A percentile compares a stretch with the other conserved stretches of the same genome.
phyloP scores from a whole-genome alignment of 108 stramenopile species.

The Epithemia pelagica region DNA sequence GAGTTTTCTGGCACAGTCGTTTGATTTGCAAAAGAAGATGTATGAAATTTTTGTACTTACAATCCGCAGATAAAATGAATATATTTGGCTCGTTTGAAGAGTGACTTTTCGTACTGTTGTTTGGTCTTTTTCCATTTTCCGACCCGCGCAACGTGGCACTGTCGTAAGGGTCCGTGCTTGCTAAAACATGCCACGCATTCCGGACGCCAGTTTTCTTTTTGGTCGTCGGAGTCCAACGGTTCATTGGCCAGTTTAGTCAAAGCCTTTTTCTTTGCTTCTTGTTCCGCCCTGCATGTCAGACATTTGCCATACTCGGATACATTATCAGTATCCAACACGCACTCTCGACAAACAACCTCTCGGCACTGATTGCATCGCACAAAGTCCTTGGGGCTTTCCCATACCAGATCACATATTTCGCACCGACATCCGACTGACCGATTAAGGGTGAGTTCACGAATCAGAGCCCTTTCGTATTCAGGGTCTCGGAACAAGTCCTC shows the following conservation, averaged over 20 bases:
- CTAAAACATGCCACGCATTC: conserved; percentile 64
- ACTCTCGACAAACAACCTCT: conserved; percentile 42
- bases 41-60: no score
- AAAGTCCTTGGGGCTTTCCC: conserved; percentile 27
- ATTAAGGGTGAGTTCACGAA: conserved; percentile 37
- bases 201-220: no score
- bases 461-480: conserved; percentile 49
- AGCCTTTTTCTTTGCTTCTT: conserved; percentile 17
- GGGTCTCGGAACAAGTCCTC: conserved; percentile 32
- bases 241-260: not conserved
- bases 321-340: conserved; percentile 32
- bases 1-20: no score
- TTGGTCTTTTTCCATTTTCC: conserved; percentile 41
- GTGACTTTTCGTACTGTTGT: conserved; percentile 36
- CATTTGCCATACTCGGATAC: conserved; percentile 24
- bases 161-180: conserved; percentile 43
- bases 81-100: conserved; percentile 50
- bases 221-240: conserved; percentile 23
- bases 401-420: conserved; percentile 50
- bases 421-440: conserved; percentile 51
- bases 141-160: conserved; percentile 40
- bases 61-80: conserved; percentile 62
- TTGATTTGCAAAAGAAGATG: no score
- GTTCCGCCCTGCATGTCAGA: conserved; percentile 34
- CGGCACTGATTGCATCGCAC: conserved; percentile 47